Base-by-base conservation (phyloP, 2,329 filamentous ascomycete species). In the Colletotrichum sp. region DNA sequence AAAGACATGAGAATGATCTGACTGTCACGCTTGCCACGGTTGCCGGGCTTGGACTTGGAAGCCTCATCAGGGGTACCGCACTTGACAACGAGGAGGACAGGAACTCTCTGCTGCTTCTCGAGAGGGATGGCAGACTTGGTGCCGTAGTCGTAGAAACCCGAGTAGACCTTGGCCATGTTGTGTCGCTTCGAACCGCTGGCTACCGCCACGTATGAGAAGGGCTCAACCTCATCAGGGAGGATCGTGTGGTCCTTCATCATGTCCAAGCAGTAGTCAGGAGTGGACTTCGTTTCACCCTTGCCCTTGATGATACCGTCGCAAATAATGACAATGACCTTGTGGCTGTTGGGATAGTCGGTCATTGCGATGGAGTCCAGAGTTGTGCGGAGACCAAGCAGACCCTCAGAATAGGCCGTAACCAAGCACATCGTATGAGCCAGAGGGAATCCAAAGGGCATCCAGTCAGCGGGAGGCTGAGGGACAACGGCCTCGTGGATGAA, bases 1-100 rank as follows among this genome's bases (percentile, higher is more conserved):
- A 99, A 99, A 7, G 96, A 98, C 97, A 99, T 99, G 79, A 99
- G 90, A 80, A 99, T 97, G 82, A 99, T 98, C 85, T 99, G 97
- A 88, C 95, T 98, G 90, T 99, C 97, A 84, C 97, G 95, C 90
- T 99, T 99, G 86, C 97, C 98, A 86, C 97, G 93, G 87, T 99
- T 99, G 81, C 97, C 97, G 15, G 98, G 95, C 87, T 99, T 99
- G 73, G 94, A 90, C 80, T 94, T 94, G 55, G 86, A 89, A 36
- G 92, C 90, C 87, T 99, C 97, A 71, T 95, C 95, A 2, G 95
- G 95, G 16, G 97, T 99, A 79, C 97, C 97, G 81, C 95, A 98
- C 87, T 99, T 99, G 84, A 98, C 95, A 71, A 99, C 91, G 16
- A 97, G 91, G 90, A 99, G 96, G 96, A 99, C 98, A 3, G 97